Evolutionary conservation across 1,284 basidiomycete genomes (phyloP), one percentile per base, ranked within the genome.

Genomic region (Anthracocystis panici-leucophaei): DNA sequence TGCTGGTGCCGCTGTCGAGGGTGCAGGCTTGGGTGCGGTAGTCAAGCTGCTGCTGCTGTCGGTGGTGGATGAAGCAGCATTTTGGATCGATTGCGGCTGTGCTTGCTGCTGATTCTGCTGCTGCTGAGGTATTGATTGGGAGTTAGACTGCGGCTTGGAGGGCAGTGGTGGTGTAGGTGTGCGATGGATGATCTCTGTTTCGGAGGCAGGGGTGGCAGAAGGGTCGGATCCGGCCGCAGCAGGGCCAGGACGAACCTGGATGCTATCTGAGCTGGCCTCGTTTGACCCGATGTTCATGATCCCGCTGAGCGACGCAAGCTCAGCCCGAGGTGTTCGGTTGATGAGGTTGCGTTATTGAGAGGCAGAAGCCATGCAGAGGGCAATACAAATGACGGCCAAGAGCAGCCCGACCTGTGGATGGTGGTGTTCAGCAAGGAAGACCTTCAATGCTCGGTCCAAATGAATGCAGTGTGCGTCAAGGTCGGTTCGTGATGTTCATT

Each of bases 221-320:
- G 62, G 52, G 62, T 29, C 41, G 49, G 66, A 49, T 57, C 49
- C 66, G 63, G 72, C 66, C 56, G 65, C 54, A 74, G 71, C 65
- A 69, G 71, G 57, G 71, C 71, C 71, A 74, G 71, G 71, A 52
- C 35, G 55, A 57, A 50, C 72, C 72, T 69, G 65, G 72, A 56
- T 75, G 72, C 72, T 60, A 63, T 59, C 35, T 62, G 72, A 75
- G 66, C 63, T 75, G 63, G 49, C 31, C 44, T 33, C 23, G 38
- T 54, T 56, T 53, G 72, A 52, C 52, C 63, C 66, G 72, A 75
- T 69, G 72, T 66, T 75, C 72, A 75, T 75, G 66, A 8, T 75
- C 72, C 56, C 46, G 66, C 72, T 66, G 72, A 75, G 72, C 72
- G 20, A 45, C 33, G 20, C 44, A 16, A 46, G 72, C 72, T 66